Percentiles rank a stretch among this genome's conserved stretches.
Conservation (phyloP, 371 early-diverging fungal genomes). For the Chytridium lagenaria region DNA sequence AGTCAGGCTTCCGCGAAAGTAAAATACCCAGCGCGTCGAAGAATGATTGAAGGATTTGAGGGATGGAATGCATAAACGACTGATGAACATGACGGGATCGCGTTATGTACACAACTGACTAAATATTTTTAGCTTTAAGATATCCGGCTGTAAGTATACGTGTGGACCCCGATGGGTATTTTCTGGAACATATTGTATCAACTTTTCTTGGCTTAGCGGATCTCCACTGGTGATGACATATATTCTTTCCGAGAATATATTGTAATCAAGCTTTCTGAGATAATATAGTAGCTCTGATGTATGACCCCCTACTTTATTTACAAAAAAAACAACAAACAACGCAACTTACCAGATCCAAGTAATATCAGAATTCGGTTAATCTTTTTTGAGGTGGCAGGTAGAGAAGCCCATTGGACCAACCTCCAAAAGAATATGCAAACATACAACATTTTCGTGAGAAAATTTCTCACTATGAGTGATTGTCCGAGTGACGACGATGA, state of each 20-base stretch:
- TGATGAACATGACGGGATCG: slow-evolving; percentile 77
- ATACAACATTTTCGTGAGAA: not conserved
- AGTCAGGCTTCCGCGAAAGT: slow-evolving; percentile 55
- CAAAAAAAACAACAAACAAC: too few species aligned
- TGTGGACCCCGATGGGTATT: slow-evolving; percentile 65
- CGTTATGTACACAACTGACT: slow-evolving; percentile 63
- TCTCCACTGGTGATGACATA: too few species aligned
- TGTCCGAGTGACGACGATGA: too few species aligned
- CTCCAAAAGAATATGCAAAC: not conserved
- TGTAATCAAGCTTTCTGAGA: slow-evolving; percentile 53
- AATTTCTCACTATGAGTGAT: too few species aligned
- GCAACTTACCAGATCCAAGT: not conserved
- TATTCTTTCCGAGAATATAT: too few species aligned
- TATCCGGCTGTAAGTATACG: slow-evolving; percentile 63
- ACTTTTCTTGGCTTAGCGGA: too few species aligned
- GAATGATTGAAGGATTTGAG: slow-evolving; percentile 57
- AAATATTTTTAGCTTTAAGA: slow-evolving; percentile 41
- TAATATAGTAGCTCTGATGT: slow-evolving; percentile 78
- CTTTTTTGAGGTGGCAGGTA: too few species aligned
- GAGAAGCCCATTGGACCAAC: too few species aligned
- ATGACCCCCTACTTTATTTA: slow-evolving; percentile 62
- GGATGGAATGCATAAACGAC: slow-evolving; percentile 66
- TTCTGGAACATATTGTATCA: slow-evolving; percentile 64
- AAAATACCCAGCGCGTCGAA: slow-evolving; percentile 51
- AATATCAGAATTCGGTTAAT: too few species aligned